Evolutionary conservation across 192 early-diverging fungal genomes (phyloP).

Genomic region (Gamsiella multidivaricata): DNA sequence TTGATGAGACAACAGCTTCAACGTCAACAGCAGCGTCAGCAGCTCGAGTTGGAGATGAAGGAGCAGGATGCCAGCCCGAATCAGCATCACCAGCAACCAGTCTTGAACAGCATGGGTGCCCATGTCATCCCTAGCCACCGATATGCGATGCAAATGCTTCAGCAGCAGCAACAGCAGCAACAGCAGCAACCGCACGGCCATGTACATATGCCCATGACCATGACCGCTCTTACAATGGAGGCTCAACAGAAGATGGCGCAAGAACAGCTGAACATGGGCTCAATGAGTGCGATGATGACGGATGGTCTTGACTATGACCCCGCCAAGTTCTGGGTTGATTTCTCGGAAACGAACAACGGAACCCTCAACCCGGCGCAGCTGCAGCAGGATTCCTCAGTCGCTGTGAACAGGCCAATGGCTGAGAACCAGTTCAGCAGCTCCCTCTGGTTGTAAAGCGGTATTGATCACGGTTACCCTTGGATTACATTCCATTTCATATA

Average conservation of each 20-base stretch:
- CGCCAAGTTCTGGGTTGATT: constrained; percentile 50
- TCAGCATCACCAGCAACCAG: constrained; percentile 22
- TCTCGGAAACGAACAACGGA: constrained; percentile 19
- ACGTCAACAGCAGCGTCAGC: constrained; percentile 52
- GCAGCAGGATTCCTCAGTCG: constrained; percentile 14
- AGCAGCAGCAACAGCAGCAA: constrained; percentile 51
- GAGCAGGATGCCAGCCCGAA: constrained; percentile 26
- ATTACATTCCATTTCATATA: no score
- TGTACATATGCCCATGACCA: constrained; percentile 48
- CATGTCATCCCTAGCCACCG: constrained; percentile 52
- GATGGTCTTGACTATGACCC: constrained; percentile 37
- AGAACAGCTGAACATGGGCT: constrained; percentile 26
- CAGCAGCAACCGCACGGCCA: constrained; percentile 26
- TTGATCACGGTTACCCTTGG: not conserved
- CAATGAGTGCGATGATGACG: not conserved
- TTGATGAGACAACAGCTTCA: constrained; percentile 49
- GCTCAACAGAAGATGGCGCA: constrained; percentile 39
- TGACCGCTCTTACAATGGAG: constrained; percentile 38
- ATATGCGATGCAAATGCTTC: constrained; percentile 50
- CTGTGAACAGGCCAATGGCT: constrained; percentile 1
- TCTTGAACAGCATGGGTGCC: constrained; percentile 20
- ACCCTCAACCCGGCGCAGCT: constrained; percentile 38
- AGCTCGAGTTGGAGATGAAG: constrained; percentile 48
- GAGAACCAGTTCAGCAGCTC: constrained; percentile 19
- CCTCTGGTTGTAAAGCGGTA: constrained; percentile 28